Evolutionary conservation across 768 basidiomycete species (phyloP).

Genomic region (Lyophyllum shimeji): DNA sequence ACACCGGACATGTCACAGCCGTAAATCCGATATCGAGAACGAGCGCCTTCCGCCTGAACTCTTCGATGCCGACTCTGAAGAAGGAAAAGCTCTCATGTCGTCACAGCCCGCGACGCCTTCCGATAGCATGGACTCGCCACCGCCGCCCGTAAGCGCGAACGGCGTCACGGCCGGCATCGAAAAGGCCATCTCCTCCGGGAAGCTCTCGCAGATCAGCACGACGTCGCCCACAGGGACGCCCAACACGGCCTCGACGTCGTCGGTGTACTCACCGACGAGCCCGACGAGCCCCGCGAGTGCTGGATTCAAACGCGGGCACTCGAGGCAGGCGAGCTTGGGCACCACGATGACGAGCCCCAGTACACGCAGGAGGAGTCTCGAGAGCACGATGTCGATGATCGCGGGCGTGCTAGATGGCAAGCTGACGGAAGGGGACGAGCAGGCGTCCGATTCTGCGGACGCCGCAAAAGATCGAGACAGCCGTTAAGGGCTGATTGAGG

Average conservation of each 20-base stretch:
- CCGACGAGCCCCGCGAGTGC: slow-evolving; percentile 39
- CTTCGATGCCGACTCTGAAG: slow-evolving; percentile 75
- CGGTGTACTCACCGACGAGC: slow-evolving; percentile 35
- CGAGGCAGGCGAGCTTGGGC: slow-evolving; percentile 80
- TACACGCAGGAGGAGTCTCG: slow-evolving; percentile 86
- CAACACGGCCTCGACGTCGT: slow-evolving; percentile 21
- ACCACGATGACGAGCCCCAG: slow-evolving; percentile 96
- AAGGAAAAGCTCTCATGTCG: slow-evolving; percentile 65
- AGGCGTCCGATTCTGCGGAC: slow-evolving; percentile 32
- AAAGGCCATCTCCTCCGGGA: slow-evolving; percentile 32
- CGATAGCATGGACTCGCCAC: slow-evolving; percentile 37
- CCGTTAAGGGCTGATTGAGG: neutral
- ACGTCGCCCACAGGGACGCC: slow-evolving; percentile 21
- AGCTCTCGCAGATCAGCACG: slow-evolving; percentile 32
- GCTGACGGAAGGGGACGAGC: slow-evolving; percentile 38
- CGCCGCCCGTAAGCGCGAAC: slow-evolving; percentile 45
- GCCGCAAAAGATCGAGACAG: neutral
- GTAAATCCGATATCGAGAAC: slow-evolving; percentile 98
- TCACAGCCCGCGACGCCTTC: slow-evolving; percentile 57
- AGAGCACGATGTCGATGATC: slow-evolving; percentile 94
- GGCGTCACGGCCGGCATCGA: slow-evolving; percentile 46
- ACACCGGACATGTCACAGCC: slow-evolving; percentile 42
- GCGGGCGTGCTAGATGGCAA: slow-evolving; percentile 89
- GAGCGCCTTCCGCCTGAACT: slow-evolving; percentile 97
- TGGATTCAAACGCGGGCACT: slow-evolving; percentile 70